Base-by-base conservation (phyloP, 1,139 yeast species). In the Candida pseudoviswanathii region DNA sequence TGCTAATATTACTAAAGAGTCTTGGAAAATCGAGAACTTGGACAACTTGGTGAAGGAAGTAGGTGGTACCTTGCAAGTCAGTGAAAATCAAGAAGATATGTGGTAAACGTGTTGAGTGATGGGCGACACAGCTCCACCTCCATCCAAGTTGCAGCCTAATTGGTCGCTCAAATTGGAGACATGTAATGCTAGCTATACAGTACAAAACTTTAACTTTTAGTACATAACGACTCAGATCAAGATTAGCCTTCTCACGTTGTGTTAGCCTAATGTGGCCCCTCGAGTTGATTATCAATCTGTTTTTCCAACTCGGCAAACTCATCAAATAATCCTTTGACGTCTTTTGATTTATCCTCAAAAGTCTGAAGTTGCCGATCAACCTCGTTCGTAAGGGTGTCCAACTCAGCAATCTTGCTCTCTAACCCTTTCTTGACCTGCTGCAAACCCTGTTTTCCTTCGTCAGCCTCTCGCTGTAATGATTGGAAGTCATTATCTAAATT, bases 61-160 rank as follows among this genome's bases (percentile, higher is more conserved):
- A 1, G 80, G 78, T 0, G 81, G 81, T 0, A 56, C 58, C 22
- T 49, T 75, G 53, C 74, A 71, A 53, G 67, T 71, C 0, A 70
- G 74, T 51, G 78, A 72, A 53, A 67, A 72, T 47, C 63, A 63
- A 6, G 75, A 75, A 49, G 78, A 76, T 21, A 74, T 75, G 79
- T 76, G 81, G 81, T 76, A 57, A 59, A 16, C 16, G 16, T 16
- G 16, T 16, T 16, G 16, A 16, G 16, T 16, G 16, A 16, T 16
- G 16, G 16, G 16, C 16, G 16, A 16, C 16, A 16, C 16, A 16
- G 16, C 16, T 16, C 16, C 16, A 16, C 16, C 16, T 16, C 16
- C 9, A 27, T 8, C 9, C 30, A 27, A 27, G 30, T 27, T 5
- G 30, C 9, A 27, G 30, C 6, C 30, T 8, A 27, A 27, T 8